These are phyloP conservation scores for Lentinula guzmanii DNA, from an alignment of 768 basidiomycete species.

Conservation along the genomic window DNA sequence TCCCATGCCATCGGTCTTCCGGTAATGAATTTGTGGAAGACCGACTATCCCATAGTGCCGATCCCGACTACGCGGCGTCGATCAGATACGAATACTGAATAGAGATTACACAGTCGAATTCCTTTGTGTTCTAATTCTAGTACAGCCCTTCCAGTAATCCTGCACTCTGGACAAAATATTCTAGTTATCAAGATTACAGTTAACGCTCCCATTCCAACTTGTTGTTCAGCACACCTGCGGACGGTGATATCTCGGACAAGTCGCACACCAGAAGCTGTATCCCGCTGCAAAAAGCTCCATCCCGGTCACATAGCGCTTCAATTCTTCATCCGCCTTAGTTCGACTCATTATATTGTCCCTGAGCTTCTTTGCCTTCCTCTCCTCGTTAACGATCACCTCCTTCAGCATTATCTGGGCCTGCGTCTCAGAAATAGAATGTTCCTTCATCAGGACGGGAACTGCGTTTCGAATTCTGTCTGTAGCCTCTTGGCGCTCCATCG, in stretches of 20 bases:
- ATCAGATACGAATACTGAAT: too few species aligned
- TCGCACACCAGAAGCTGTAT: constrained; percentile 6
- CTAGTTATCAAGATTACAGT: too few species aligned
- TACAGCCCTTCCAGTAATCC: too few species aligned
- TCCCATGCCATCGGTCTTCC: too few species aligned
- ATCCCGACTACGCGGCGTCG: too few species aligned
- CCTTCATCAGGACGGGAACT: constrained; percentile 3
- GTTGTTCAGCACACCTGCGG: background rate
- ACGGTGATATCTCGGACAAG: constrained; percentile 3
- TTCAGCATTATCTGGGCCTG: constrained; percentile 1
- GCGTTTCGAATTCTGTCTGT: constrained; percentile 6
- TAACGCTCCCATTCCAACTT: too few species aligned
- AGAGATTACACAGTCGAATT: too few species aligned
- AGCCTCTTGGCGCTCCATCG: constrained; percentile 2
- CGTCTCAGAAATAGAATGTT: background rate
- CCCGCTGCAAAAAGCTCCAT: constrained; percentile 2
- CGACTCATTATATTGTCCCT: background rate
- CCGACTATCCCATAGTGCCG: too few species aligned
- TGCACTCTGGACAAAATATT: too few species aligned
- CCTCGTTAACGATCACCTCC: background rate
- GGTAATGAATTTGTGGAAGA: too few species aligned
- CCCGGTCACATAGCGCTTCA: background rate
- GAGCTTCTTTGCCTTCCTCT: background rate
- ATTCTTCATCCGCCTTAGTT: background rate
- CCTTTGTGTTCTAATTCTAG: too few species aligned